These are phyloP conservation scores for Metschnikowia picachoensis DNA, from an alignment of 805 yeast genomes.

Conservation along the genomic window DNA sequence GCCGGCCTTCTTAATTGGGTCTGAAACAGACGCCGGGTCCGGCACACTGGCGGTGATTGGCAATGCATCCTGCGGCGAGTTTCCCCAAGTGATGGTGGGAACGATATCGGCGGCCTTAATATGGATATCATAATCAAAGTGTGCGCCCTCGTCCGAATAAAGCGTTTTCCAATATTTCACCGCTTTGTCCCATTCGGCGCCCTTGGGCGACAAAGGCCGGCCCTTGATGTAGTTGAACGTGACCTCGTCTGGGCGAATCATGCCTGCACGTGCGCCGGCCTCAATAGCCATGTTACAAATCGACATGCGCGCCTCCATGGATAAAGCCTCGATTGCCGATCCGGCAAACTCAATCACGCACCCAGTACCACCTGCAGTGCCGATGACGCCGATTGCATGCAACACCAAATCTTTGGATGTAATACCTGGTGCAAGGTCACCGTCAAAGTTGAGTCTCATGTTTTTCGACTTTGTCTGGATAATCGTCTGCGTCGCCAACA, in stretches of 20 bases:
- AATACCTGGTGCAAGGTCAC: constrained; percentile 81
- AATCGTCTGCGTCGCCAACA: constrained; percentile 93
- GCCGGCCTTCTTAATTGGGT: constrained; percentile 73
- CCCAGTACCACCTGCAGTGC: constrained; percentile 99
- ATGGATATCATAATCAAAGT: constrained; percentile 77
- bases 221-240: constrained; percentile 89
- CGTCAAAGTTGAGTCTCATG: constrained; percentile 85
- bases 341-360: constrained; percentile 96
- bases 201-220: constrained; percentile 92
- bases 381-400: constrained; percentile 93
- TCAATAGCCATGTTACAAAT: constrained; percentile 99
- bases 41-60: constrained; percentile 92
- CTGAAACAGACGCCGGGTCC: constrained; percentile 70
- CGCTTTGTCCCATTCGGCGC: constrained; percentile 94
- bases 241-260: constrained; percentile 92
- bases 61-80: constrained; percentile 97
- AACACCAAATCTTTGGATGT: constrained; percentile 94
- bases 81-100: constrained; percentile 99
- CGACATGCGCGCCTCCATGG: constrained; percentile 99
- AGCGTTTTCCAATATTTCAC: constrained; percentile 86
- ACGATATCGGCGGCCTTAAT: constrained; percentile 81
- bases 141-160: constrained; percentile 84
- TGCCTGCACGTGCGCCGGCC: constrained; percentile 99
- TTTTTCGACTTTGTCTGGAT: constrained; percentile 94
- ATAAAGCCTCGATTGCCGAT: constrained; percentile 80